Evolutionary conservation across 192 early-diverging fungal species (phyloP), one percentile per base, ranked within the genome.

Genomic region (Phlyctochytrium planicorne): DNA sequence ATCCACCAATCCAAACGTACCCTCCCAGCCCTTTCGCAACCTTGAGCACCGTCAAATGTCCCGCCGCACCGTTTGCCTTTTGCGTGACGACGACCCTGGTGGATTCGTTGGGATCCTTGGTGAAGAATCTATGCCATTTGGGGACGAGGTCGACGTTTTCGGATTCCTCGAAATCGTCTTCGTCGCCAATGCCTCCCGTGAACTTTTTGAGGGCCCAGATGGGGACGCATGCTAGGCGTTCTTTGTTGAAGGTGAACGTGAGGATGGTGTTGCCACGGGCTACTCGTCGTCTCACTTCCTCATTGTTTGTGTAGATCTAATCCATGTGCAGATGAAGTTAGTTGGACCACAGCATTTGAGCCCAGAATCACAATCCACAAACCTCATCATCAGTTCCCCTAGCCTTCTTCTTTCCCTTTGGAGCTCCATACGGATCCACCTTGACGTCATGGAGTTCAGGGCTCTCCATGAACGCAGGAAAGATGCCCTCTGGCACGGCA

Each of bases 91-190:
- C 40, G 40, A 47, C 40, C 40, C 40, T 6, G 10, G 20, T 20
- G 10, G 40, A 6, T 6, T 47, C 40, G 40, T 47, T 47, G 20
- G 40, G 40, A 20, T 47, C 20, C 40, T 20, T 6, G 40, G 40
- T 47, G 40, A 47, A 47, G 40, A 47, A 47, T 20, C 40, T 6
- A 20, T 47, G 40, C 40, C 40, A 47, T 47, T 6, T 47, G 20
- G 40, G 40, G 40, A 20, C 20, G 40, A 20, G 20, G 20, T 47
- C 40, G 10, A 20, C 40, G 20, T 47, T 20, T 6, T 6, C 20
- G 40, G 40, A 47, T 47, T 47, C 40, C 40, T 47, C 40, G 40
- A 47, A 47, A 47, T 47, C 40, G 40, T 47, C 40, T 20, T 47
- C 40, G 40, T 47, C 40, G 40, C 40, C 40, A 47, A 47, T 47